Evolutionary conservation across 1,139 yeast species (phyloP).

Genomic region (Lodderomyces theae): DNA sequence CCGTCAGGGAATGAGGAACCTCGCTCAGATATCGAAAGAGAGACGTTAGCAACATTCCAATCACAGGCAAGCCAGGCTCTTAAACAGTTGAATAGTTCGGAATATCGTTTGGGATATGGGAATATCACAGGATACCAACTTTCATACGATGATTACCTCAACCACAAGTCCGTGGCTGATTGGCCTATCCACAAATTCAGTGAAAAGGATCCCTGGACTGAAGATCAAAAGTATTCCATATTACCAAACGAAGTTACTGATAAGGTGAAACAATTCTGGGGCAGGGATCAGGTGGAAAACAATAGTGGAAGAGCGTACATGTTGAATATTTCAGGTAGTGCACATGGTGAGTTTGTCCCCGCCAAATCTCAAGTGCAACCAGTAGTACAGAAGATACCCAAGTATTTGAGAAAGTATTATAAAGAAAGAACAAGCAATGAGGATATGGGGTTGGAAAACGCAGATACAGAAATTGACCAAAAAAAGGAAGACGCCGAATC

Average conservation of each 20-base stretch:
- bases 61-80: constrained; percentile 30
- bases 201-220: constrained; percentile 48
- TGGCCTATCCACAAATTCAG: constrained; percentile 56
- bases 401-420: constrained; percentile 38
- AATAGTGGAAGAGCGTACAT: constrained; percentile 34
- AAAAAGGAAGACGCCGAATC: constrained; percentile 12
- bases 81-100: constrained; percentile 35
- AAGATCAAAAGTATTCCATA: constrained; percentile 52
- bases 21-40: constrained; percentile 27
- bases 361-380: constrained; percentile 16
- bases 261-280: constrained; percentile 52
- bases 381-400: constrained; percentile 36
- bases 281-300: constrained; percentile 18
- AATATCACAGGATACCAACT: constrained; percentile 70
- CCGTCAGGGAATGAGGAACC: constrained; percentile 28
- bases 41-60: constrained; percentile 28
- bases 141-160: constrained; percentile 55
- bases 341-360: constrained; percentile 44
- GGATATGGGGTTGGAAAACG: constrained; percentile 1
- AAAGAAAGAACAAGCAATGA: constrained; percentile 18
- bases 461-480: constrained; percentile 9
- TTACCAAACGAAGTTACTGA: constrained; percentile 58
- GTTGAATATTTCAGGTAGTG: constrained; percentile 50
- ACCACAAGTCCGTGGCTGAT: constrained; percentile 42
- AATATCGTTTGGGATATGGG: constrained; percentile 57